Evolutionary conservation across 441 rosid genomes (phyloP).

Genomic region (Brassica balearica): DNA sequence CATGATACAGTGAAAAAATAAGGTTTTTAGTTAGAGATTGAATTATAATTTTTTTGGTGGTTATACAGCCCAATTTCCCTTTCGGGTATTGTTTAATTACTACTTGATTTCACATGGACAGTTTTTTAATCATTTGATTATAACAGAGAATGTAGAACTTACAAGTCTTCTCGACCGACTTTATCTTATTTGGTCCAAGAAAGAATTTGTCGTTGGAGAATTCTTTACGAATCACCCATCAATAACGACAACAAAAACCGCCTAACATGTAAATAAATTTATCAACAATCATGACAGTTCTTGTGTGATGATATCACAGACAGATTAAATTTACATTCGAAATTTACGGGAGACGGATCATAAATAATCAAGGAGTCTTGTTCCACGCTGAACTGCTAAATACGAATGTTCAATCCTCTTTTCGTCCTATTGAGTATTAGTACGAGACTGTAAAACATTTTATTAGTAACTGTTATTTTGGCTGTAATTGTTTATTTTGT

Average conservation of each 20-base stretch:
- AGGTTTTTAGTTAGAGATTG: too few relatives aligned
- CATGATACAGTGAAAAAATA: too few relatives aligned
- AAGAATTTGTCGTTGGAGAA: constrained; percentile 29
- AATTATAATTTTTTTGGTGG: too few relatives aligned
- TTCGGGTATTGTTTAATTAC: neutral
- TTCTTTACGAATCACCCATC: constrained; percentile 27
- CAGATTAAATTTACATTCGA: too few relatives aligned
- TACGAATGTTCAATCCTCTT: neutral
- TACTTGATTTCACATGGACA: neutral
- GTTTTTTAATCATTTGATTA: neutral
- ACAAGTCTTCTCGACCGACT: neutral
- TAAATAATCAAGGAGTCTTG: constrained; percentile 21
- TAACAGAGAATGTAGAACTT: neutral
- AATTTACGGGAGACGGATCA: too few relatives aligned
- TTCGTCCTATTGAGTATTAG: neutral
- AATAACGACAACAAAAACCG: constrained; percentile 3
- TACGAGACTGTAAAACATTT: too few relatives aligned
- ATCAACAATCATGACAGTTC: too few relatives aligned
- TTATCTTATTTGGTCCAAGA: constrained; percentile 26
- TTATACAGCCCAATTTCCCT: too few relatives aligned
- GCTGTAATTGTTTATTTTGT: neutral
- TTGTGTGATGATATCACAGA: too few relatives aligned
- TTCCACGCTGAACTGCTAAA: constrained; percentile 20
- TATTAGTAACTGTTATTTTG: too few relatives aligned
- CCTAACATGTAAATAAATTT: too few relatives aligned